Evolutionary conservation across 228 moss, liverwort and hornwort genomes (phyloP).

Genomic region (Sphagnum magellanicum): DNA sequence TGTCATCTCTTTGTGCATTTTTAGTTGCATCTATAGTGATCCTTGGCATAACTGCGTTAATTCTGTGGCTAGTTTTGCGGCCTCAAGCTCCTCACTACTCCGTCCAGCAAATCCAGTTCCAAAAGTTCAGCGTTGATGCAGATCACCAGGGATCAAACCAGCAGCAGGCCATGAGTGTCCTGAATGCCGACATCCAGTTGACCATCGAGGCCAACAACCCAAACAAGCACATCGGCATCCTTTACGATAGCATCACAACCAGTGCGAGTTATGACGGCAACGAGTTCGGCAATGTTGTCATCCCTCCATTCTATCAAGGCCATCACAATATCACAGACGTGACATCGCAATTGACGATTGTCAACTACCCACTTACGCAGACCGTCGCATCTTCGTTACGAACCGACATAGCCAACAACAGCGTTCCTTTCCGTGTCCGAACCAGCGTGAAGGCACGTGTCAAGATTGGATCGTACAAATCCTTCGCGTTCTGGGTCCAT

Average conservation of each 20-base stretch:
- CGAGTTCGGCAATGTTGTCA: slow-evolving; percentile 20
- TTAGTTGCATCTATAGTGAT: slow-evolving; percentile 18
- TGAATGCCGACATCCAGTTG: slow-evolving; percentile 30
- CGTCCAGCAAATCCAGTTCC: slow-evolving; percentile 30
- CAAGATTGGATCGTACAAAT: slow-evolving; percentile 50
- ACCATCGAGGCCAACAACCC: slow-evolving; percentile 46
- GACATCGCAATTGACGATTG: slow-evolving; percentile 8
- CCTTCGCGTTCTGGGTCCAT: slow-evolving; percentile 32
- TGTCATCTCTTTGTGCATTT: slow-evolving; percentile 28
- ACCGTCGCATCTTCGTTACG: slow-evolving; percentile 10
- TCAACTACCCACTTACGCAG: slow-evolving; percentile 11
- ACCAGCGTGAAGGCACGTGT: slow-evolving; percentile 48
- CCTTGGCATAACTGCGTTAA: slow-evolving; percentile 27
- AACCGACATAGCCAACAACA: slow-evolving; percentile 12
- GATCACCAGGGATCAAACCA: background rate
- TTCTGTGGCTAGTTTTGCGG: slow-evolving; percentile 60
- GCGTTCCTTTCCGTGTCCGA: slow-evolving; percentile 34
- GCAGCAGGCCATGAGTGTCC: background rate
- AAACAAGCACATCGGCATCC: slow-evolving; percentile 76
- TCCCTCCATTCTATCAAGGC: slow-evolving; percentile 60
- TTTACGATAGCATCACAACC: slow-evolving; percentile 47
- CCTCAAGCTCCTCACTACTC: slow-evolving; percentile 62
- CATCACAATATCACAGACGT: slow-evolving; percentile 43
- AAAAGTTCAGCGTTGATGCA: slow-evolving; percentile 10
- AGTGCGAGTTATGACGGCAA: slow-evolving; percentile 32